phyloP scores from a whole-genome alignment of 352 stramenopile species.

The Phytophthora palmivora region DNA sequence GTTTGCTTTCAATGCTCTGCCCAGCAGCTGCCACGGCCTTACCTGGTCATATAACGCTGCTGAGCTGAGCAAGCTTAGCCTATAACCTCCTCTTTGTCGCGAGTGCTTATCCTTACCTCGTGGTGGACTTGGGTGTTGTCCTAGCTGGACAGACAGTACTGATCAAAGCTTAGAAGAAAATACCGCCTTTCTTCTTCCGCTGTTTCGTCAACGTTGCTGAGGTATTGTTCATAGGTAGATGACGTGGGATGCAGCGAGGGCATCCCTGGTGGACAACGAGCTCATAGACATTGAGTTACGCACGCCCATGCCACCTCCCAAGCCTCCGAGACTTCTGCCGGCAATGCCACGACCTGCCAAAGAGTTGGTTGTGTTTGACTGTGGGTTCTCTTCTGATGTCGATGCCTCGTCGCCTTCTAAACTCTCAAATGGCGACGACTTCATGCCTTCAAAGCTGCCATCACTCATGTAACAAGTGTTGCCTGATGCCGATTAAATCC shows the following conservation, averaged over 20 bases:
- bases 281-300: conserved; percentile 89
- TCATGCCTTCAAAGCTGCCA: conserved; percentile 51
- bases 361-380: no score
- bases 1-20: conserved; percentile 17
- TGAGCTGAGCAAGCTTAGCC: conserved; percentile 4
- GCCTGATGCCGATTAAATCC: conserved; percentile 34
- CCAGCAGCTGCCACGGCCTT: conserved; percentile 11
- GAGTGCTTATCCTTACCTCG: conserved; percentile 18
- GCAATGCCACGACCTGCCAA: no score
- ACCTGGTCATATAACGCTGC: conserved; percentile 19
- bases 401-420: conserved; percentile 25
- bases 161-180: conserved; percentile 78
- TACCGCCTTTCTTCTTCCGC: conserved; percentile 81
- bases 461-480: conserved; percentile 52
- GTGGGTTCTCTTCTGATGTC: conserved; percentile 25
- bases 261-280: conserved; percentile 66
- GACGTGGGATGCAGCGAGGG: conserved; percentile 66
- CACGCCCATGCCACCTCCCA: conserved; percentile 25
- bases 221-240: conserved; percentile 88
- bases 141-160: conserved; percentile 15
- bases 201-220: conserved; percentile 88
- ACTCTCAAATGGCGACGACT: conserved; percentile 47
- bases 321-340: no score
- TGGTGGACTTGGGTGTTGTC: conserved; percentile 5
- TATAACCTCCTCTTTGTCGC: conserved; percentile 18